Evolutionary conservation across 768 basidiomycete species (phyloP), one percentile per base, ranked within the genome.

Genomic region (Cystofilobasidium macerans): DNA sequence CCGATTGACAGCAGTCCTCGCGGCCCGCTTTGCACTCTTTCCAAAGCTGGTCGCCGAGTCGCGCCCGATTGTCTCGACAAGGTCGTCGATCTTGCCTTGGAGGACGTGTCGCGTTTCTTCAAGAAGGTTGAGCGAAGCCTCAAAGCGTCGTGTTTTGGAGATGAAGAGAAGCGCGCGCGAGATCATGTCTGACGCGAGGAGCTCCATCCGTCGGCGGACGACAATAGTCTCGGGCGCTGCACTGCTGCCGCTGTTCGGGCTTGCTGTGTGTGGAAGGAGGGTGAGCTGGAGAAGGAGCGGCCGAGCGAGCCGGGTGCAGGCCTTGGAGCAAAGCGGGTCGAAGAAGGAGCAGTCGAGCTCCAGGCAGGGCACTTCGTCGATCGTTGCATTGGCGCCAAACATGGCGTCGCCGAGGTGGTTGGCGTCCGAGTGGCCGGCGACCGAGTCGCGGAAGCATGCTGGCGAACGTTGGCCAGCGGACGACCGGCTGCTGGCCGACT

Each of bases 181-280:
- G 74, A 98, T 91, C 91, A 98, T 98, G 76, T 98, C 95, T 32
- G 87, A 88, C 30, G 91, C 88, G 43, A 98, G 82, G 5, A 99
- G 83, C 79, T 99, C 95, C 91, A 98, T 95, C 28, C 94, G 80
- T 43, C 95, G 81, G 32, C 95, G 85, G 32, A 94, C 88, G 71
- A 99, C 92, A 60, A 87, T 84, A 0, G 91, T 86, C 73, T 94
- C 89, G 0, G 88, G 88, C 79, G 68, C 36, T 9, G 58, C 26
- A 35, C 47, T n/a, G 18, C 77, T 36, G 69, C 72, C 53, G 69
- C 71, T 28, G 69, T 64, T 69, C 11, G n/a, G n/a, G n/a, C n/a
- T n/a, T n/a, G n/a, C n/a, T n/a, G 74, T 64, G 57, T 77, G 74
- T 0, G 92, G 93, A 14, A 92, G 78, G 57, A 98, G 81, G 0